phyloP scores from a whole-genome alignment of 805 yeast species.

The Candida patagonica region DNA sequence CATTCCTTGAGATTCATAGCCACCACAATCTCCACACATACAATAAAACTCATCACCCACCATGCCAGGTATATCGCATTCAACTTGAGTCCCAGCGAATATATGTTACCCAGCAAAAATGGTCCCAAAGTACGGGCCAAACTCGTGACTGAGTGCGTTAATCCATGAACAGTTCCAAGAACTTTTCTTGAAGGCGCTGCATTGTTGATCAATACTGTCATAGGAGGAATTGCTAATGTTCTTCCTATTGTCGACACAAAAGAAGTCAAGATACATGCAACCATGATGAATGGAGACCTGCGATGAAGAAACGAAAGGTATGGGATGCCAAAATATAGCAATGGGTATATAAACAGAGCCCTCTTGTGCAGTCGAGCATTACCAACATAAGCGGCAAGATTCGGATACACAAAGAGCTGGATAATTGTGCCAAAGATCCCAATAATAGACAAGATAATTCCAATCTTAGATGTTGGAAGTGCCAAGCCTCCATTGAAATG shows the following conservation, averaged over 20 bases:
- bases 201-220: constrained; percentile 20
- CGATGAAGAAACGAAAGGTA: constrained; percentile 26
- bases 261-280: constrained; percentile 3
- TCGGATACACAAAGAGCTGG: constrained; percentile 42
- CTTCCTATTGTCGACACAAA: constrained; percentile 16
- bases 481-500: constrained; percentile 45
- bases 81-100: constrained; percentile 17
- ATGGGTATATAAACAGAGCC: constrained; percentile 36
- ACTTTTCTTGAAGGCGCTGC: constrained; percentile 19
- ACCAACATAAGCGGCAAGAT: constrained; percentile 38
- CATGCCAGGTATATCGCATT: constrained; percentile 18
- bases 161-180: constrained; percentile 21
- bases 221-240: constrained; percentile 21
- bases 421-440: constrained; percentile 46
- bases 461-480: constrained; percentile 39
- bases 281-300: constrained; percentile 6
- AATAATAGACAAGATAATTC: constrained; percentile 39
- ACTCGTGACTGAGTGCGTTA: constrained; percentile 17
- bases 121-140: constrained; percentile 19
- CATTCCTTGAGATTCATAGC: constrained; percentile 17
- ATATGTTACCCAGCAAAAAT: constrained; percentile 18
- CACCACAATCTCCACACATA: constrained; percentile 12
- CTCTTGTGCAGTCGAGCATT: constrained; percentile 36
- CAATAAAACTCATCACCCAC: constrained; percentile 19
- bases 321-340: constrained; percentile 39